Evolutionary conservation across 306 rosid species (phyloP).

Genomic region (Ammopiptanthus mongolicus): DNA sequence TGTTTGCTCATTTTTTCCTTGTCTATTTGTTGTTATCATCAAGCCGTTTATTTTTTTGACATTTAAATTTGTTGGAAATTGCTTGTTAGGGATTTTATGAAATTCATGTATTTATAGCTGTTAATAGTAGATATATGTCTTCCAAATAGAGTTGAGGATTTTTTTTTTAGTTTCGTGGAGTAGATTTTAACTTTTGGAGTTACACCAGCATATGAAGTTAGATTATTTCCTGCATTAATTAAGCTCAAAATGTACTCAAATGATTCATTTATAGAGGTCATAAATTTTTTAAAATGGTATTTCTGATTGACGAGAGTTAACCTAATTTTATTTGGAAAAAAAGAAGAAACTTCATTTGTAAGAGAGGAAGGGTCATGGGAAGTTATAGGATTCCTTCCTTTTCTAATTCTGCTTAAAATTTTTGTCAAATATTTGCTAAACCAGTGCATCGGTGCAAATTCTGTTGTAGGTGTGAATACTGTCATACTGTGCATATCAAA

Average conservation of each 20-base stretch:
- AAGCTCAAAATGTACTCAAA: background rate
- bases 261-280: background rate
- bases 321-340: background rate
- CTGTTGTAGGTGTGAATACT: background rate
- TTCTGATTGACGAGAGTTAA: background rate
- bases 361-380: background rate
- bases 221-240: background rate
- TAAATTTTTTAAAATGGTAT: background rate
- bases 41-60: background rate
- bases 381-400: too few relatives aligned
- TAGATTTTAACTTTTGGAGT: background rate
- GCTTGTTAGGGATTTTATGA: background rate
- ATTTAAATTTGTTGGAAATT: background rate
- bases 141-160: background rate
- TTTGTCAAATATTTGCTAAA: constrained; percentile 9
- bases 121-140: background rate
- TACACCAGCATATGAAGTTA: background rate
- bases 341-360: background rate
- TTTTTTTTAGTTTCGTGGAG: background rate
- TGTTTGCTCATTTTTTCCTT: background rate
- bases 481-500: background rate
- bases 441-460: background rate
- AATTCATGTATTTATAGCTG: background rate
- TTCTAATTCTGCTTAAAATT: background rate
- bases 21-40: background rate